Percentiles rank a stretch among this genome's conserved stretches.
Conservation (phyloP, 768 basidiomycete species). For the Kwoniella pini region DNA sequence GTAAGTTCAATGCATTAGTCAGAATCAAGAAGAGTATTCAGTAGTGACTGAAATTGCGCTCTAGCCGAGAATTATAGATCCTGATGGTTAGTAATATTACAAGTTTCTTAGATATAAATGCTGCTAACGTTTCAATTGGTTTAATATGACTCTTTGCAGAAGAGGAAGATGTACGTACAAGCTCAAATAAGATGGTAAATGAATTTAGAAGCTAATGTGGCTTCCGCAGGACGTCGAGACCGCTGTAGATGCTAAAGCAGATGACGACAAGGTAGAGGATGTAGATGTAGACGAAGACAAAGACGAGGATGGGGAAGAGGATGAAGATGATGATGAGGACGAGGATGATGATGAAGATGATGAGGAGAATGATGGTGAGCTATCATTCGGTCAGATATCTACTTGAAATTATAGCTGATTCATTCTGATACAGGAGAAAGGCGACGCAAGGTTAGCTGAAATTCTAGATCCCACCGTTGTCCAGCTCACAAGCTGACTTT, state of each 20-base stretch:
- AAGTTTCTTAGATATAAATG: too few relatives aligned
- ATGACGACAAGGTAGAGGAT: slow-evolving; percentile 22
- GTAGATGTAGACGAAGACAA: slow-evolving; percentile 49
- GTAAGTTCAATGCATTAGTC: slow-evolving; percentile 19
- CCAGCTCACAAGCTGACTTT: slow-evolving; percentile 16
- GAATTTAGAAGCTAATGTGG: neutral
- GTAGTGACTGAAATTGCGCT: neutral
- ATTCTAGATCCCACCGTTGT: neutral
- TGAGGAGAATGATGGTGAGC: slow-evolving; percentile 32
- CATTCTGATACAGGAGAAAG: slow-evolving; percentile 3
- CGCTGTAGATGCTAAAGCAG: slow-evolving; percentile 15
- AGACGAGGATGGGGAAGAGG: slow-evolving; percentile 42
- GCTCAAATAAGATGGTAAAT: neutral
- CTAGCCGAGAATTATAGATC: slow-evolving; percentile 39
- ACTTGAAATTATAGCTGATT: neutral
- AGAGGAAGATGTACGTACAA: slow-evolving; percentile 26
- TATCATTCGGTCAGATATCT: neutral
- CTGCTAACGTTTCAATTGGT: too few relatives aligned
- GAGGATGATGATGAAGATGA: slow-evolving; percentile 41
- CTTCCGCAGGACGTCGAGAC: slow-evolving; percentile 8
- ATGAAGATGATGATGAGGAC: slow-evolving; percentile 56
- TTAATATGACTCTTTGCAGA: too few relatives aligned
- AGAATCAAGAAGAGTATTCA: slow-evolving; percentile 10
- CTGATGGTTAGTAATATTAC: slow-evolving; percentile 28
- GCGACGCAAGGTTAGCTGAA: slow-evolving; percentile 25